Evolutionary conservation across 176 grass and related monocot genomes (phyloP), one percentile per base, ranked within the genome.

Genomic region (Ampelocalamus luodianensis): DNA sequence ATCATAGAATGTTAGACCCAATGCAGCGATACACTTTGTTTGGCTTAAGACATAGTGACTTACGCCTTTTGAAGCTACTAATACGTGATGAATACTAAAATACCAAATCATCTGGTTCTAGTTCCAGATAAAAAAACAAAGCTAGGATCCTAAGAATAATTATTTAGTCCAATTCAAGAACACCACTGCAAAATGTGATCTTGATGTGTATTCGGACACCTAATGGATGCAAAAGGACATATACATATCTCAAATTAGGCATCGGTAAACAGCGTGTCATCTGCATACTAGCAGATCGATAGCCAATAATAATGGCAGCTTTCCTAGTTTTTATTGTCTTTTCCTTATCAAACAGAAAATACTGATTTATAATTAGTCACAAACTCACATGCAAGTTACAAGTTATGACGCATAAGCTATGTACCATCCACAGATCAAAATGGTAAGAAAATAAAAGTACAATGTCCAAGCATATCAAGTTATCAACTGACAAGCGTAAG

Each of bases 1-100:
- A 76, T 53, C 36, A 44, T 54, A 74, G 7, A 40, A 17, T 38
- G 58, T 46, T 32, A 63, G 17, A 78, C 14, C 39, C 3, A 6
- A 64, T 44, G 20, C n/a, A 20, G 58, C 1, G 24, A 17, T 26
- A 45, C 43, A 66, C 24, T 49, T 79, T 79, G 60, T 36, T 44
- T 78, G 38, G 34, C n/a, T 78, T 61, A 60, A 26, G 53, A 46
- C 67, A 82, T 22, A 51, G 71, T 51, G 46, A 6, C 43, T 48
- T 48, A 5, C 0, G 11, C 80, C 50, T 68, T 46, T 48, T 45
- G 10, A 83, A 48, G 23, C 15, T 65, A 65, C 59, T 46, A 66
- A 59, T 16, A 22, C 17, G 36, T 34, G 49, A 27, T 43, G 44
- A 78, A 62, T 44, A 61, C 20, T 15, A 78, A 22, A 78, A 74